Percentiles rank a stretch among this genome's conserved stretches.
These are phyloP conservation scores for Cicer judaicum DNA, from an alignment of 306 rosid species.

Conservation along the genomic window DNA sequence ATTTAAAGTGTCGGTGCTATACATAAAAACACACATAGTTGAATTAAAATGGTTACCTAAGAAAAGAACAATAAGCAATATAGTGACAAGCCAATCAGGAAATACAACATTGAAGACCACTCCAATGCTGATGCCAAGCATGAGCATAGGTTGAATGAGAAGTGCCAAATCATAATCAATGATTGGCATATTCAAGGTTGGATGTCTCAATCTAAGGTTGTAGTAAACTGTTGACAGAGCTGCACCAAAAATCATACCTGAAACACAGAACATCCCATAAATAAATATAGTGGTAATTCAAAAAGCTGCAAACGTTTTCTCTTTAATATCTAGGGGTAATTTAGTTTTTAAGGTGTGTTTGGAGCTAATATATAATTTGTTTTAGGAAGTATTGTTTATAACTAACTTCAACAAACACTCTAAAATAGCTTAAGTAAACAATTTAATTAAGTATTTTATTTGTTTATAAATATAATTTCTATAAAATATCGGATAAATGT, in stretches of 20 bases:
- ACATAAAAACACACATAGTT: neutral
- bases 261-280: conserved; percentile 14
- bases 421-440: too few species aligned
- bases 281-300: neutral
- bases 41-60: conserved; percentile 54
- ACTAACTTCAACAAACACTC: too few species aligned
- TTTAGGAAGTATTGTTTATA: too few species aligned
- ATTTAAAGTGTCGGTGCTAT: too few species aligned
- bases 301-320: neutral
- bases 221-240: conserved; percentile 80
- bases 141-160: conserved; percentile 93
- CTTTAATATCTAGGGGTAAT: neutral
- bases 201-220: conserved; percentile 85
- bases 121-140: conserved; percentile 95
- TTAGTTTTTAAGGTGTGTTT: too few species aligned
- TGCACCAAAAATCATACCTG: conserved; percentile 98
- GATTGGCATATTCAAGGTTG: conserved; percentile 70
- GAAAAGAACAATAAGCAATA: conserved; percentile 80
- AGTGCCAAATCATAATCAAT: conserved; percentile 91
- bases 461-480: too few species aligned
- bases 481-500: too few species aligned
- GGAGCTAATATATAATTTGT: too few species aligned
- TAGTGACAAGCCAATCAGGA: conserved; percentile 95
- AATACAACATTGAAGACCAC: conserved; percentile 83
- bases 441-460: too few species aligned